Evolutionary conservation across 148 eudicot species (phyloP), one percentile per base, ranked within the genome.

Genomic region (Vaccinium corymbosum): DNA sequence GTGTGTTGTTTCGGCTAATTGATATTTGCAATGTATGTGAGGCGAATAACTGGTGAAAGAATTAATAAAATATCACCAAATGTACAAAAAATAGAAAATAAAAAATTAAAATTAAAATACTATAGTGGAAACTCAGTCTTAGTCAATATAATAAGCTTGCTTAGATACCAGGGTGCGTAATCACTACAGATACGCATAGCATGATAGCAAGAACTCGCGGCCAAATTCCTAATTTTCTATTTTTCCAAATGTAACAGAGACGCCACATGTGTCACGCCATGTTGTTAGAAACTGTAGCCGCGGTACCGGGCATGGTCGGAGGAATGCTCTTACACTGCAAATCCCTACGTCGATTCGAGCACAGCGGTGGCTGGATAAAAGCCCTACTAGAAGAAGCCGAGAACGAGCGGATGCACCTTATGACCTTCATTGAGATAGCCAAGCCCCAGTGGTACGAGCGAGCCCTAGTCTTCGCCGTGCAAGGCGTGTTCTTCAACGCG

Each of bases 401-500:
- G 64, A 84, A 84, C 64, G 85, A 84, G 51, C 16, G 85, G 2
- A 84, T 84, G 85, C 85, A 84, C 50, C 82, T 84, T 12, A 84
- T 84, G 85, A 84, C 85, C 15, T 84, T 84, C 77, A 0, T 32
- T 0, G 85, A 84, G 20, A 11, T 84, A 16, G 64, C 85, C 6
- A 77, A 78, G 32, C 85, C 85, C n/a, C 61, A 64, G 52, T 84
- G 85, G 85, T 84, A 84, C 64, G 85, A 83, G 76, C 81, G 85
- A 0, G 68, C 78, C 75, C 25, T 84, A 0, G 77, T 84, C 1
- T 77, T 84, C 12, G 82, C 85, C 0, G 85, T 84, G 20, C 85
- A 84, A 32, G 85, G 85, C 12, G 77, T 78, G 0, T 84, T 84
- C 77, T 78, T 78, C 85, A 84, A 84, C 1, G 85, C 82, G 14